Percentiles rank a stretch among this genome's conserved stretches.
Conservation (phyloP, 2,329 filamentous ascomycete genomes). For the Colletotrichum sp. region DNA sequence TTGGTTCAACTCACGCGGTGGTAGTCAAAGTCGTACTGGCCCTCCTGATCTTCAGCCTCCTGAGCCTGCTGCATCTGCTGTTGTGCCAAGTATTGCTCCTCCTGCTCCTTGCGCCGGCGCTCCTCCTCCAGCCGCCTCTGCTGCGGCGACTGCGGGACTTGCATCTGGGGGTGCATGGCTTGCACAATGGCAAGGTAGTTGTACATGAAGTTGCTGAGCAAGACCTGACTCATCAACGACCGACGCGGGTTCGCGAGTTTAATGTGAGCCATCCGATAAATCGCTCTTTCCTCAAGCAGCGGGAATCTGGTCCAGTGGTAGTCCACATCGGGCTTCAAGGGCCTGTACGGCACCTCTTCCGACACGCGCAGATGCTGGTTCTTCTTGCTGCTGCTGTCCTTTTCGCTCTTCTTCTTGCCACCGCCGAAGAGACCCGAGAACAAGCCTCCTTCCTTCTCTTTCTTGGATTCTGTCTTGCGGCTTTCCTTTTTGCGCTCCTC, state of each 20-base stretch:
- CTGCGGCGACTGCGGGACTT: constrained; percentile 84
- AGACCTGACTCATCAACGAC: constrained; percentile 89
- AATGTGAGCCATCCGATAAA: constrained; percentile 98
- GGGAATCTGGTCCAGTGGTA: constrained; percentile 97
- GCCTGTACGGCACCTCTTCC: constrained; percentile 75
- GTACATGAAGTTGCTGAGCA: constrained; percentile 99
- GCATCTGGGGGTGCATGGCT: constrained; percentile 96
- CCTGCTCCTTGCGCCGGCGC: constrained; percentile 53
- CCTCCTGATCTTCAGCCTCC: constrained; percentile 49
- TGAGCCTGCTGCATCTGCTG: constrained; percentile 48
- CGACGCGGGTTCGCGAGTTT: constrained; percentile 97
- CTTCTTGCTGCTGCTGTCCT: constrained; percentile 77
- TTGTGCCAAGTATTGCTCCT: constrained; percentile 53
- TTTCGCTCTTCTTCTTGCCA: constrained; percentile 84
- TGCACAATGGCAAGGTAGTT: constrained; percentile 98
- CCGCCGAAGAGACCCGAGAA: constrained; percentile 94
- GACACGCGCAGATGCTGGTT: constrained; percentile 76
- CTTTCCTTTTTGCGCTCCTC: constrained; percentile 85
- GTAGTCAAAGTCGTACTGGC: constrained; percentile 60
- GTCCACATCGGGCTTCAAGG: constrained; percentile 85
- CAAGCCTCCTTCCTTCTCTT: constrained; percentile 91
- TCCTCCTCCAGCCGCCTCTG: constrained; percentile 67
- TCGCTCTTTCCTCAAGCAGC: constrained; percentile 93
- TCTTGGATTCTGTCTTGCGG: constrained; percentile 81
- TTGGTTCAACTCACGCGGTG: constrained; percentile 48